Conservation (phyloP, 1,284 basidiomycete genomes). For the Heterobasidion annosum region DNA sequence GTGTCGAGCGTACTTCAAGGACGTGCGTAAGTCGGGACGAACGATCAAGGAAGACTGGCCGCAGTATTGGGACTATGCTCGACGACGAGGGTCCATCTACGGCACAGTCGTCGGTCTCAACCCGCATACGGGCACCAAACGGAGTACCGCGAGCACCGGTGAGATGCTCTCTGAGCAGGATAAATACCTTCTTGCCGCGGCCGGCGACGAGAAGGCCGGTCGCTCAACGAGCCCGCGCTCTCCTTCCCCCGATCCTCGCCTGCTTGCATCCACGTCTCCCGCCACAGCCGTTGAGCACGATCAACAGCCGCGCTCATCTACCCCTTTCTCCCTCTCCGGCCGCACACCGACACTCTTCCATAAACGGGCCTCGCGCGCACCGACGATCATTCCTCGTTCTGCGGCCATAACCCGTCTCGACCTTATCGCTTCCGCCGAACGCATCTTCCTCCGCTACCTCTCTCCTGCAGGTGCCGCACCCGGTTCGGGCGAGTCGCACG, state of each 20-base stretch:
- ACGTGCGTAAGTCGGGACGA: slow-evolving; percentile 88
- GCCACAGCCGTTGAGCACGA: slow-evolving; percentile 26
- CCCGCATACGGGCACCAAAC: slow-evolving; percentile 45
- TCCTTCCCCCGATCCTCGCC: slow-evolving; percentile 34
- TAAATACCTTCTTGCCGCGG: slow-evolving; percentile 43
- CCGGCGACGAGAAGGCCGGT: slow-evolving; percentile 20
- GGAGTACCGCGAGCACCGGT: slow-evolving; percentile 66
- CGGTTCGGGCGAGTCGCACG: slow-evolving; percentile 65
- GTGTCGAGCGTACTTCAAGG: slow-evolving; percentile 97
- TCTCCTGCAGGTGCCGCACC: slow-evolving; percentile 24
- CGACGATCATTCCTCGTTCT: slow-evolving; percentile 84
- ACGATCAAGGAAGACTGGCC: slow-evolving; percentile 96
- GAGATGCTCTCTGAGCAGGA: slow-evolving; percentile 61
- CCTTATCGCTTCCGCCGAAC: slow-evolving; percentile 71
- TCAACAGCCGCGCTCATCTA: slow-evolving; percentile 54
- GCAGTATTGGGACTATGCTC: slow-evolving; percentile 89
- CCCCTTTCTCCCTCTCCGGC: slow-evolving; percentile 69
- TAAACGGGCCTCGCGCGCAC: slow-evolving; percentile 69
- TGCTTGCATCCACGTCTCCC: slow-evolving; percentile 37
- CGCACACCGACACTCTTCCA: slow-evolving; percentile 68
- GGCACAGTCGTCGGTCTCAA: slow-evolving; percentile 80
- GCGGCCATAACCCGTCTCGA: slow-evolving; percentile 64
- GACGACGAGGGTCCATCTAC: slow-evolving; percentile 82
- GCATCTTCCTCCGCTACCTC: slow-evolving; percentile 92
- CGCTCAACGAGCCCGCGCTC: slow-evolving; percentile 33